Percentiles rank a stretch among this genome's conserved stretches.
These are phyloP conservation scores for Annulohypoxylon stygium DNA, from an alignment of 495 filamentous ascomycete genomes.

Conservation along the genomic window DNA sequence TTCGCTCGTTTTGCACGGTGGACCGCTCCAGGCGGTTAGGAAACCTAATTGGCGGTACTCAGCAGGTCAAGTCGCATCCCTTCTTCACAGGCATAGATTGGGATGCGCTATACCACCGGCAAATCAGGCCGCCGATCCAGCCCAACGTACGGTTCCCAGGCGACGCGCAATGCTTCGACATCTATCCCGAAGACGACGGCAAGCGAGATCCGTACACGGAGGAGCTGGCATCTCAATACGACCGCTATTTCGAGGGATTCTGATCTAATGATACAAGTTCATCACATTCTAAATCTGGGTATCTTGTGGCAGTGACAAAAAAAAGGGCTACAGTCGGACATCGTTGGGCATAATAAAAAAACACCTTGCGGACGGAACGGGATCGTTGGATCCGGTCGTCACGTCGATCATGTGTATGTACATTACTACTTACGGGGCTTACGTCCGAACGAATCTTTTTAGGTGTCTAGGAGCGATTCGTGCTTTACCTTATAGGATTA, in stretches of 20 bases:
- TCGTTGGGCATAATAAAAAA: background rate
- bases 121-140: conserved; percentile 84
- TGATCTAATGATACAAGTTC: conserved; percentile 53
- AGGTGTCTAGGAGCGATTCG: conserved; percentile 35
- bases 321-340: background rate
- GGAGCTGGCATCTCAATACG: conserved; percentile 79
- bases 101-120: conserved; percentile 81
- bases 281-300: background rate
- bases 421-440: conserved; percentile 19
- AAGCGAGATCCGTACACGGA: conserved; percentile 73
- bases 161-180: conserved; percentile 91
- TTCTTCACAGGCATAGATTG: conserved; percentile 89
- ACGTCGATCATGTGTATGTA: conserved; percentile 19
- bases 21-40: conserved; percentile 89
- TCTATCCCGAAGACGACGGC: conserved; percentile 75
- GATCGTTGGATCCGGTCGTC: conserved; percentile 5
- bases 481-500: conserved; percentile 33
- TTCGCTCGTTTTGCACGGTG: conserved; percentile 87
- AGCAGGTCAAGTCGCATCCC: conserved; percentile 84
- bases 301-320: conserved; percentile 1
- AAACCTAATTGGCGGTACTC: conserved; percentile 86
- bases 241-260: conserved; percentile 84
- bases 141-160: conserved; percentile 83
- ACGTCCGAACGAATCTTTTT: conserved; percentile 26
- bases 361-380: conserved; percentile 1